Evolutionary conservation across 2,329 filamentous ascomycete genomes (phyloP).

Genomic region (Parascedosporium putredinis): DNA sequence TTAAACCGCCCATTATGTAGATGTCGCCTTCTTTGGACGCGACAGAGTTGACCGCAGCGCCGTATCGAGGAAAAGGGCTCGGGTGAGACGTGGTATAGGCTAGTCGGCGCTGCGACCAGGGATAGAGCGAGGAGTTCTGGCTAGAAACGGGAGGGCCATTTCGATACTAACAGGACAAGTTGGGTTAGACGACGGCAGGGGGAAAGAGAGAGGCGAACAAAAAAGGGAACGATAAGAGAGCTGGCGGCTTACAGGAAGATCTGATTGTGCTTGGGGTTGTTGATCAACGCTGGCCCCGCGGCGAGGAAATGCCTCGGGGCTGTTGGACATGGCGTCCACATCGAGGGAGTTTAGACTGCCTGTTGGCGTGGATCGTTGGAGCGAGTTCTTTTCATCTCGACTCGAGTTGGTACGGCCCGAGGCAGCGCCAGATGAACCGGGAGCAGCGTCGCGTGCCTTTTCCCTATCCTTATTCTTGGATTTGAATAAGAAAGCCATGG

Average conservation of each 20-base stretch:
- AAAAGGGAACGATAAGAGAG: slow-evolving; percentile 6
- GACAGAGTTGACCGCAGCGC: slow-evolving; percentile 84
- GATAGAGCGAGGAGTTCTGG: slow-evolving; percentile 75
- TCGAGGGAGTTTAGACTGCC: slow-evolving; percentile 67
- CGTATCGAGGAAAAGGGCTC: slow-evolving; percentile 92
- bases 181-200: not conserved
- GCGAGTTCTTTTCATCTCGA: slow-evolving; percentile 43
- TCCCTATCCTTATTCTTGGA: slow-evolving; percentile 67
- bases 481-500: slow-evolving; percentile 76
- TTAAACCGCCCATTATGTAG: slow-evolving; percentile 93
- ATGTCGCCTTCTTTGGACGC: slow-evolving; percentile 95
- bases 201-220: slow-evolving; percentile 2
- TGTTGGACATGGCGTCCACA: slow-evolving; percentile 43
- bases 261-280: slow-evolving; percentile 25
- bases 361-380: slow-evolving; percentile 60
- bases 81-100: slow-evolving; percentile 74
- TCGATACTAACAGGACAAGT: slow-evolving; percentile 32
- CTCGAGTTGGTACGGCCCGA: slow-evolving; percentile 10
- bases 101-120: slow-evolving; percentile 85
- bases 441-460: slow-evolving; percentile 26
- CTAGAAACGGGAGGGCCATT: slow-evolving; percentile 40
- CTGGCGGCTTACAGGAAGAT: slow-evolving; percentile 30
- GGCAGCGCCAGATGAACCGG: slow-evolving; percentile 10
- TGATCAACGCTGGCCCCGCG: slow-evolving; percentile 41
- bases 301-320: slow-evolving; percentile 52